These are phyloP conservation scores for Colletotrichum lupini DNA, from an alignment of 2,329 filamentous ascomycete genomes.

Conservation along the genomic window DNA sequence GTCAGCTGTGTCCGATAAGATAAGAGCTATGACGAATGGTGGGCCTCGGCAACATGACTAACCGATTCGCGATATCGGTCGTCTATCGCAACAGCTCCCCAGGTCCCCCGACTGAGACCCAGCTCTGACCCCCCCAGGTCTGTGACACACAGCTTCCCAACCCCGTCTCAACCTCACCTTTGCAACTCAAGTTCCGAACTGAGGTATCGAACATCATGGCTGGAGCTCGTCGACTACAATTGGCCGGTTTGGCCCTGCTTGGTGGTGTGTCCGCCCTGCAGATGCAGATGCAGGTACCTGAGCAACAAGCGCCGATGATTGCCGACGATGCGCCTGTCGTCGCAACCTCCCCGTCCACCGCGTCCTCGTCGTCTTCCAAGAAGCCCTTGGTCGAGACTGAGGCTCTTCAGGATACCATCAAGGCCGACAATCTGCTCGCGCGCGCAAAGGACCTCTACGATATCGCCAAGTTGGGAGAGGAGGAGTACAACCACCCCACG, in stretches of 20 bases:
- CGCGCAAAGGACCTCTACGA: conserved; percentile 71
- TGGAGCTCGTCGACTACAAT: conserved; percentile 18
- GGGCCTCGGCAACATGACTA: conserved; percentile 30
- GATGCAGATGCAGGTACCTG: conserved; percentile 26
- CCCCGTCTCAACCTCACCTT: conserved; percentile 27
- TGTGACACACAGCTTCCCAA: conserved; percentile 27
- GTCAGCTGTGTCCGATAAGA: conserved; percentile 18
- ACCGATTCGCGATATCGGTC: conserved; percentile 34
- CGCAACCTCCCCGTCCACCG: not conserved
- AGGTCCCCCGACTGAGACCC: not conserved
- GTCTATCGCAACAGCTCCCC: conserved; percentile 26
- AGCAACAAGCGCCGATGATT: conserved; percentile 26
- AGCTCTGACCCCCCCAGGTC: not conserved
- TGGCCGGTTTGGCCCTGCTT: conserved; percentile 25
- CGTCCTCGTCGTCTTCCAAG: conserved; percentile 32
- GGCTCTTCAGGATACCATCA: conserved; percentile 67
- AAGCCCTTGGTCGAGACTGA: conserved; percentile 63
- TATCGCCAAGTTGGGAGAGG: conserved; percentile 67
- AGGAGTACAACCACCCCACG: conserved; percentile 75
- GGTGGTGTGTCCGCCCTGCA: conserved; percentile 29
- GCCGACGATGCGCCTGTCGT: conserved; percentile 21
- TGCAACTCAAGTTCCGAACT: conserved; percentile 13
- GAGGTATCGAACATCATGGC: conserved; percentile 17
- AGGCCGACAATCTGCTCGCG: conserved; percentile 63
- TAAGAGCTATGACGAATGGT: conserved; percentile 2